Conservation (phyloP, 1,284 basidiomycete species). For the Coriolopsis trogii region DNA sequence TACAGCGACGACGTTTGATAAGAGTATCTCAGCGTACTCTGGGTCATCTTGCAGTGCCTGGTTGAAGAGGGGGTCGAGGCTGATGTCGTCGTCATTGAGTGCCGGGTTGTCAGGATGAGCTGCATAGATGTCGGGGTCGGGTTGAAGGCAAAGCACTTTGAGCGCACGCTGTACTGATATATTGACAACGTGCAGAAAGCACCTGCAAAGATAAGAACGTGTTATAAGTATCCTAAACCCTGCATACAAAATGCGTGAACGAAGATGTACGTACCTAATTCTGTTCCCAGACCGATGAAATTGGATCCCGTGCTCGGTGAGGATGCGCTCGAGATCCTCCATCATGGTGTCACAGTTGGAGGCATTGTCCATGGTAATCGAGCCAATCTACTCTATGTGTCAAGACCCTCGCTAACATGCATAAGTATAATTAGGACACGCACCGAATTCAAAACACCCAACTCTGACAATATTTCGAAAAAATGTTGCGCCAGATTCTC, state of each 20-base stretch:
- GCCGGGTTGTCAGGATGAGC: no score
- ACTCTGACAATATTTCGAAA: not conserved
- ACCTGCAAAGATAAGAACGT: conserved; percentile 25
- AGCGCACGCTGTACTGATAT: conserved; percentile 23
- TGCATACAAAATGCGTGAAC: not conserved
- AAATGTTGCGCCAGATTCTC: conserved; percentile 16
- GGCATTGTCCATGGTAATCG: conserved; percentile 29
- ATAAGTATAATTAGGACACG: no score
- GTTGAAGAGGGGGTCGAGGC: no score
- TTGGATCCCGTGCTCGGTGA: not conserved
- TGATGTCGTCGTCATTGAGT: no score
- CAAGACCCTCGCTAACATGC: not conserved
- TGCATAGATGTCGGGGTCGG: not conserved
- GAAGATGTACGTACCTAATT: not conserved
- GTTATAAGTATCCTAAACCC: not conserved
- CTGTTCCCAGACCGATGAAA: not conserved
- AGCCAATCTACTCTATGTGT: conserved; percentile 17
- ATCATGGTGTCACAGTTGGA: conserved; percentile 32
- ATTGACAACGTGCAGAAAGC: conserved; percentile 39
- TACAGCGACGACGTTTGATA: no score
- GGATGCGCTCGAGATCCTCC: conserved; percentile 21
- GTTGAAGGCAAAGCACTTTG: not conserved
- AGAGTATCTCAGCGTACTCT: no score
- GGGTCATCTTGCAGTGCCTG: no score
- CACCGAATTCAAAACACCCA: not conserved